phyloP scores from a whole-genome alignment of 2,329 filamentous ascomycete genomes.

The Diaporthe citriasiana region DNA sequence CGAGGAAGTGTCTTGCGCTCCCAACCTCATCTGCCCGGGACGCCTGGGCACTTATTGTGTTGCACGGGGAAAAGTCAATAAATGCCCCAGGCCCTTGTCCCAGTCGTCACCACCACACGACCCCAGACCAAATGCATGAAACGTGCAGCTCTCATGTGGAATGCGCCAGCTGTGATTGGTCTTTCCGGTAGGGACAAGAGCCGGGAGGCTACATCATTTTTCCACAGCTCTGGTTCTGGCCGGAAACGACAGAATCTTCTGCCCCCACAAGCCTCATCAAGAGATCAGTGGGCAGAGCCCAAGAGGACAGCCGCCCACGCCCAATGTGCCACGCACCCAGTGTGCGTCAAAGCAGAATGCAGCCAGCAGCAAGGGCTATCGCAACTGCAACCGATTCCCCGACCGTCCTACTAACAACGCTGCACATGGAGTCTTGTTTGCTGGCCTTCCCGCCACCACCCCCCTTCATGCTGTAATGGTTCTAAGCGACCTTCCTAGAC shows the following conservation, averaged over 20 bases:
- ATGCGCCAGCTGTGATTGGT: slow-evolving; percentile 29
- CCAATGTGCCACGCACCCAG: slow-evolving; percentile 2
- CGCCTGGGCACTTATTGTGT: slow-evolving; percentile 17
- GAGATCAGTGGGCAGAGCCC: background rate
- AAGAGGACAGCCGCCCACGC: background rate
- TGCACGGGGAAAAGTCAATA: slow-evolving; percentile 18
- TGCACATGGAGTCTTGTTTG: slow-evolving; percentile 15
- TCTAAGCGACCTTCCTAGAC: too few relatives aligned
- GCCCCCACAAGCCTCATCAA: slow-evolving; percentile 27
- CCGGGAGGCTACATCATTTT: slow-evolving; percentile 35
- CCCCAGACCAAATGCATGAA: slow-evolving; percentile 32
- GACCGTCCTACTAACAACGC: slow-evolving; percentile 2
- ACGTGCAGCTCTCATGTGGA: slow-evolving; percentile 34
- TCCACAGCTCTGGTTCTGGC: slow-evolving; percentile 35
- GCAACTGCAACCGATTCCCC: slow-evolving; percentile 9
- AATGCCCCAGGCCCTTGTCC: slow-evolving; percentile 16
- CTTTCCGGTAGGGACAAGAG: background rate
- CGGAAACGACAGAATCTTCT: slow-evolving; percentile 26
- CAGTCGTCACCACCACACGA: slow-evolving; percentile 28
- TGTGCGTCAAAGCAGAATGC: background rate
- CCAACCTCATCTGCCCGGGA: background rate
- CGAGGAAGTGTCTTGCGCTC: background rate
- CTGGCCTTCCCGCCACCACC: background rate
- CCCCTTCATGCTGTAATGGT: too few relatives aligned
- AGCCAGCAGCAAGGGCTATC: background rate